phyloP scores from a whole-genome alignment of 1,284 basidiomycete species.

The Entoloma clypeatum region DNA sequence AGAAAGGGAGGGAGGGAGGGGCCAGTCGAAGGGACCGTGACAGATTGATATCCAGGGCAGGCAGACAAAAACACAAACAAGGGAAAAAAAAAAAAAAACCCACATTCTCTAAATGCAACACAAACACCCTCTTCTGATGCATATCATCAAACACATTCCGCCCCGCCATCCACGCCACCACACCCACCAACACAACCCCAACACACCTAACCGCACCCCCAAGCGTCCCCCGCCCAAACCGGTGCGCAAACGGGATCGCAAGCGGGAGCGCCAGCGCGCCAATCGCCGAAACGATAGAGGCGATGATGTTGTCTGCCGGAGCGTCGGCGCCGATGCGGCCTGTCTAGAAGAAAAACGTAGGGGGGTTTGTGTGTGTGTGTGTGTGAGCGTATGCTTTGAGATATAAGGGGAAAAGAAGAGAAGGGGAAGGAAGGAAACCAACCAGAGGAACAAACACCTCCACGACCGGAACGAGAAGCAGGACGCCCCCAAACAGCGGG shows the following conservation, averaged over 20 bases:
- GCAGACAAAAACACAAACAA: conserved; percentile 4
- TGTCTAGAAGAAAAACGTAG: conserved; percentile 40
- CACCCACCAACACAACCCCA: conserved; percentile 43
- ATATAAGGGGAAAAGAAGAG: background rate
- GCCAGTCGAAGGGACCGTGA: background rate
- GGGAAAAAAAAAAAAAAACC: conserved; percentile 23
- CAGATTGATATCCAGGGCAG: no score
- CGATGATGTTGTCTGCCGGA: conserved; percentile 89
- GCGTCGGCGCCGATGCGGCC: conserved; percentile 74
- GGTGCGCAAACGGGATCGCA: conserved; percentile 70
- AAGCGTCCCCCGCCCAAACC: conserved; percentile 56
- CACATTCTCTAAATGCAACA: conserved; percentile 88
- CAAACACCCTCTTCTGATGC: conserved; percentile 88
- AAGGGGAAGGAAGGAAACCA: conserved; percentile 24
- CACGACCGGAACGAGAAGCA: conserved; percentile 68
- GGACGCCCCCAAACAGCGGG: conserved; percentile 65
- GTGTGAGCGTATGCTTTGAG: no score
- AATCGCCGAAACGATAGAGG: conserved; percentile 63
- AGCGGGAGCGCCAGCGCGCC: conserved; percentile 65
- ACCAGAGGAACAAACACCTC: conserved; percentile 94
- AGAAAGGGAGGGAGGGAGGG: background rate
- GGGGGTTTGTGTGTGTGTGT: conserved; percentile 2
- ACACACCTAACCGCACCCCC: conserved; percentile 45
- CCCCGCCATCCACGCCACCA: conserved; percentile 60
- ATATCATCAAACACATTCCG: conserved; percentile 73